Percentiles rank a stretch among this genome's conserved stretches.
Evolutionary conservation across 768 basidiomycete genomes (phyloP).

Genomic region (Tephrocybe sp.): DNA sequence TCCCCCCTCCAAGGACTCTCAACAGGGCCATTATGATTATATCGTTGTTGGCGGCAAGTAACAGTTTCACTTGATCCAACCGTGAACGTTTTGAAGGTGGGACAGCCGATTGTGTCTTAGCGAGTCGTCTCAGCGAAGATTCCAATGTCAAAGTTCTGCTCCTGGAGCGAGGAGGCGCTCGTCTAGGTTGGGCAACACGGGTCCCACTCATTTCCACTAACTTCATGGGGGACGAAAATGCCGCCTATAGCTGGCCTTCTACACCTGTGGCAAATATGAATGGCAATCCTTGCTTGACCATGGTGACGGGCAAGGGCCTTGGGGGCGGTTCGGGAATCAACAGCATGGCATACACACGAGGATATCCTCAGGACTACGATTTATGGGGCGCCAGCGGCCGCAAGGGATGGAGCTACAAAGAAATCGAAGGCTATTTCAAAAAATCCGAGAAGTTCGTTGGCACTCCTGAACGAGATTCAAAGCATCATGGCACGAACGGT

Average conservation of each 20-base stretch:
- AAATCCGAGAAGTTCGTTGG: constrained; percentile 20
- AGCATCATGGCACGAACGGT: constrained; percentile 6
- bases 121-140: constrained; percentile 10
- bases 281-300: background rate
- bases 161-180: constrained; percentile 9
- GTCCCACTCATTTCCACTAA: constrained; percentile 9
- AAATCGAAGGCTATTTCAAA: constrained; percentile 22
- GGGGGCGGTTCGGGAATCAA: constrained; percentile 28
- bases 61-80: background rate
- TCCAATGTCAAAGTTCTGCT: constrained; percentile 9
- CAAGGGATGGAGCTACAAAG: constrained; percentile 25
- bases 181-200: constrained; percentile 1
- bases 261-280: constrained; percentile 2
- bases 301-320: constrained; percentile 25
- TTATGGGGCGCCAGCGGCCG: constrained; percentile 20
- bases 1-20: too few relatives aligned
- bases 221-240: constrained; percentile 8
- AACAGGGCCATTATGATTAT: constrained; percentile 2
- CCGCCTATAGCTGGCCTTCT: constrained; percentile 5
- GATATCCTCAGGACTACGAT: constrained; percentile 24
- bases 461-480: background rate
- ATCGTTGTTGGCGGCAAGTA: constrained; percentile 2
- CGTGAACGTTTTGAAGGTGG: constrained; percentile 1
- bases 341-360: constrained; percentile 26
- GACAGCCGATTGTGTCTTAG: constrained; percentile 8